Evolutionary conservation across 441 rosid species (phyloP), one percentile per base, ranked within the genome.

Genomic region (Mallotus japonicus): DNA sequence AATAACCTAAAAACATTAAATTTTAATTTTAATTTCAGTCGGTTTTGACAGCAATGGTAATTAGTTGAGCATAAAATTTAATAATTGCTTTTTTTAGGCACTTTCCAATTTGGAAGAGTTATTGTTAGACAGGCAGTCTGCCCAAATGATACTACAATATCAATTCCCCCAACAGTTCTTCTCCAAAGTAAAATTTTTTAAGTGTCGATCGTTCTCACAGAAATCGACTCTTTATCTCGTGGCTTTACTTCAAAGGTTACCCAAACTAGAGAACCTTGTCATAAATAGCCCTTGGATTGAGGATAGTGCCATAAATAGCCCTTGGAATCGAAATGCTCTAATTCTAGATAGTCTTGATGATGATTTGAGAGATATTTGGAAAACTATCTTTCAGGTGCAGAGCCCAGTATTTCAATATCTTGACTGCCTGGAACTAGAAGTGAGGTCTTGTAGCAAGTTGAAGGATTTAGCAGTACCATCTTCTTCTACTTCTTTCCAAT

Each of bases 91-190:
- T 34, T 32, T 1, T 14, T 71, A 80, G 80, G 74, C 65, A 0
- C n/a, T 65, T 37, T 61, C 50, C 46, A 65, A 70, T 22, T 72
- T 82, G 75, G 81, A 77, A 22, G 69, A 40, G 66, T n/a, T 79
- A 34, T 0, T 66, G 19, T 15, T 77, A 47, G 17, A 71, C n/a
- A 66, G 66, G 44, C 63, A 61, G 8, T 75, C 70, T 28, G 44
- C 67, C 12, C 24, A 5, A 14, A 67, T 47, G 51, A 44, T 83
- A n/a, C 24, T 59, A 40, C 5, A 55, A 4, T 22, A 59, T 44
- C 70, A 63, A 12, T 65, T 68, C 65, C 42, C 61, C 16, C 50
- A 19, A 20, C 28, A 72, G 24, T 56, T 76, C 34, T 73, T 70
- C 22, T 42, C 16, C 72, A 46, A 69, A 5, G 19, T 78, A 14